Evolutionary conservation across 306 rosid species (phyloP).

Genomic region (Aeschynomene evenia): DNA sequence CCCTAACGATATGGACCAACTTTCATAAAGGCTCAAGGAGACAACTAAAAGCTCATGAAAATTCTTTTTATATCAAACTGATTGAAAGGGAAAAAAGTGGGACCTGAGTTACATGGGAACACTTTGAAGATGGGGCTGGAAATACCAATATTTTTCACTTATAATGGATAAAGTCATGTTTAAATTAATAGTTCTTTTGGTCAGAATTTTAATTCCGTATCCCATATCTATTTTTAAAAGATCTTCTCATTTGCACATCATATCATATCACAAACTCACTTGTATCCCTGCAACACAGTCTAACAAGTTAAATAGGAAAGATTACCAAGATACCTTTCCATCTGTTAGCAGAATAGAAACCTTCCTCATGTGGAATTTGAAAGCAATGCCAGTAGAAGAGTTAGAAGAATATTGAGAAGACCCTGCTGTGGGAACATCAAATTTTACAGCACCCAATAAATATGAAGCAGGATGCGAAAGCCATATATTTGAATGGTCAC

Average conservation of each 20-base stretch:
- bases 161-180: no score
- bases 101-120: neutral
- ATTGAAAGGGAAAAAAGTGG: neutral
- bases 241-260: neutral
- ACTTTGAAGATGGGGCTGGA: neutral
- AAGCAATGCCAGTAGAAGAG: constrained; percentile 40
- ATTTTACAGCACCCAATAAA: constrained; percentile 55
- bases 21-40: neutral
- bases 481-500: constrained; percentile 70
- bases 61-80: neutral
- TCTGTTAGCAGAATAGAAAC: constrained; percentile 78
- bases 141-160: neutral
- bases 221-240: neutral
- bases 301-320: neutral
- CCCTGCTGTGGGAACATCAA: constrained; percentile 43
- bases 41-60: neutral
- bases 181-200: no score
- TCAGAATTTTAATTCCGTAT: no score
- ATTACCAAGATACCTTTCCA: constrained; percentile 70
- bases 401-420: constrained; percentile 48
- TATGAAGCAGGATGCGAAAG: constrained; percentile 66
- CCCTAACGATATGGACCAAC: neutral
- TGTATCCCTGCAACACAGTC: neutral
- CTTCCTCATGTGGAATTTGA: constrained; percentile 55
- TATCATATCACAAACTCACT: neutral